Conservation (phyloP, 306 rosid genomes). For the Casuarina cunninghamiana region DNA sequence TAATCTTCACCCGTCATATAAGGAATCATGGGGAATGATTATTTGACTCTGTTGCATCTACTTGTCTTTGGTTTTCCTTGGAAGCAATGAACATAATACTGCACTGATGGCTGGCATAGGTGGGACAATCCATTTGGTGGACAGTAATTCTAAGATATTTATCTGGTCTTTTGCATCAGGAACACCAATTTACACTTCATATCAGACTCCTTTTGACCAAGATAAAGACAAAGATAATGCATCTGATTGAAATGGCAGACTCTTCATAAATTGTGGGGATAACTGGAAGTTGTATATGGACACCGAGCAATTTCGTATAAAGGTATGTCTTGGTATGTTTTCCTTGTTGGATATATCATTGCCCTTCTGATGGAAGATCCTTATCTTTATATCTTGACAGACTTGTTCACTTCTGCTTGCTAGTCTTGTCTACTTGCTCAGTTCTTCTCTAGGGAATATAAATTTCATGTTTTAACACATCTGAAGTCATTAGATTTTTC, state of each 20-base stretch:
- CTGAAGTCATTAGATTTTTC: not conserved
- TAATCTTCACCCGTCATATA: no score
- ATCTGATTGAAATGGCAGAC: slow-evolving; percentile 29
- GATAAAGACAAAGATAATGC: slow-evolving; percentile 42
- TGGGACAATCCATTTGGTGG: slow-evolving; percentile 67
- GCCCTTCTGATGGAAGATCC: not conserved
- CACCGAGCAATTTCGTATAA: slow-evolving; percentile 49
- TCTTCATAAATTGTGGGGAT: slow-evolving; percentile 65
- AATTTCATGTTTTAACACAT: not conserved
- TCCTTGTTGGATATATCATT: not conserved
- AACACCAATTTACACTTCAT: slow-evolving; percentile 54
- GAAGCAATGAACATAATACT: slow-evolving; percentile 41
- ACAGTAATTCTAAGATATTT: slow-evolving; percentile 41
- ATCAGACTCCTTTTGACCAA: slow-evolving; percentile 37
- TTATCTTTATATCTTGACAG: not conserved
- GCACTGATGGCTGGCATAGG: slow-evolving; percentile 54
- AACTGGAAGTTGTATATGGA: slow-evolving; percentile 66
- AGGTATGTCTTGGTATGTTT: slow-evolving; percentile 37
- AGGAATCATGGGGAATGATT: not conserved
- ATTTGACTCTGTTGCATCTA: not conserved
- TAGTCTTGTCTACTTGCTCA: not conserved
- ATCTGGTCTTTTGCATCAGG: slow-evolving; percentile 78
- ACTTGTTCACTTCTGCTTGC: not conserved
- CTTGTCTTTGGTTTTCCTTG: slow-evolving; percentile 10
- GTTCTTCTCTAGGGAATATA: not conserved